Base-by-base conservation (phyloP, 257 asterid species). In the Solanum sejunctum region DNA sequence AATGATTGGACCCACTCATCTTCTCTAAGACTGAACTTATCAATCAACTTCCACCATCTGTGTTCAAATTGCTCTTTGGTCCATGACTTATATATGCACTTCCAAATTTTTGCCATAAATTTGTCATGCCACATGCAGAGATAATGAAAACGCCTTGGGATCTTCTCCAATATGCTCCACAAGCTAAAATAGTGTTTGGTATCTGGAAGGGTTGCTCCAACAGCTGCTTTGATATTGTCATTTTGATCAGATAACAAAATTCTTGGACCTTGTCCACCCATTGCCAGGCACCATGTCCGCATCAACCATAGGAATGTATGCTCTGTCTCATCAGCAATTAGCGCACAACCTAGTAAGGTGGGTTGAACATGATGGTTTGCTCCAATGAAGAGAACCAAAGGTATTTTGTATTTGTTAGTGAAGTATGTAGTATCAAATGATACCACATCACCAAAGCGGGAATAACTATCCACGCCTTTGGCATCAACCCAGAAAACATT, bases 401-500 rank as follows among this genome's bases (percentile, higher is more conserved):
- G 98, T 72, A 93, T 87, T 87, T 86, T 92, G 87, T 85, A 94
- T 90, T 93, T 94, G 88, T 83, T 94, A 0, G 89, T 77, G 86
- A 90, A 93, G 89, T 93, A 94, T 36, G 91, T 88, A 47, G 91
- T 92, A 84, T 96, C 98, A 43, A 96, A 86, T 77, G 96, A 93
- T 86, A 93, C 98, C 83, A 91, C 97, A 79, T 96, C 97, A 12
- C 93, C 91, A 83, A 94, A 94, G 67, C 88, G 80, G 6, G 89
- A 83, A 84, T 90, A 96, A 83, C 93, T 98, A 47, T 93, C 94
- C 85, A 92, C 88, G 15, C 98, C 99, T 89, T 93, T 96, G 41
- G 95, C 91, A n/a, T 96, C 99, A 83, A 91, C 96, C 99, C 99
- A 96, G 80, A 96, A 93, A 89, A 96, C 94, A 82, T 94, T 94